A percentile compares a stretch with the other conserved stretches of the same genome.
These are phyloP conservation scores for Penicillium parvum DNA, from an alignment of 495 filamentous ascomycete genomes.

Conservation along the genomic window DNA sequence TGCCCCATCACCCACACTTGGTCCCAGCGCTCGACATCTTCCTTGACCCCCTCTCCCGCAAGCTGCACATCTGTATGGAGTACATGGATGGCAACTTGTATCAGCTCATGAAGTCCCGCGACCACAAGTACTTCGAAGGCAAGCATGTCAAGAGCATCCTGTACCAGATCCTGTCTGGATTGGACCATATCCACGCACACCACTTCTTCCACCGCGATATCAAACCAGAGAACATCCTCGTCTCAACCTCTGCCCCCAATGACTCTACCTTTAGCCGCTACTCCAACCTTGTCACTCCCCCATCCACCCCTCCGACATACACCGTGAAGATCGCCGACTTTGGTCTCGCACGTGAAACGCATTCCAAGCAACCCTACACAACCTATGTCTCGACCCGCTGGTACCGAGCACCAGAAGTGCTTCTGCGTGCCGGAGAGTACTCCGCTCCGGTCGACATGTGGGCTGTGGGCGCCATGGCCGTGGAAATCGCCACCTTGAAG, in stretches of 20 bases:
- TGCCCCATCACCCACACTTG: conserved; percentile 84
- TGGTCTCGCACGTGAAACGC: conserved; percentile 93
- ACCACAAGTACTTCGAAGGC: conserved; percentile 87
- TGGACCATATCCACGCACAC: conserved; percentile 96
- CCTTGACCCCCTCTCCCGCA: conserved; percentile 89
- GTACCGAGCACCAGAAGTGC: conserved; percentile 96
- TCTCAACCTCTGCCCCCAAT: conserved; percentile 81
- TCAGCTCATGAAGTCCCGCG: conserved; percentile 96
- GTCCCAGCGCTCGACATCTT: conserved; percentile 99
- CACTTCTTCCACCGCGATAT: conserved; percentile 99
- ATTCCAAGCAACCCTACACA: conserved; percentile 93
- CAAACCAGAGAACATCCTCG: conserved; percentile 98
- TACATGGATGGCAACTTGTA: conserved; percentile 99
- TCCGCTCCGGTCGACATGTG: conserved; percentile 98
- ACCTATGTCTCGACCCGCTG: conserved; percentile 98
- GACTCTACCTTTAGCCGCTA: conserved; percentile 88
- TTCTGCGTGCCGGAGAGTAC: conserved; percentile 93
- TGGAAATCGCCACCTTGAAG: conserved; percentile 96
- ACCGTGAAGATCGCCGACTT: conserved; percentile 99
- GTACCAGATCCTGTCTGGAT: conserved; percentile 90
- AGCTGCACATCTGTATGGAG: conserved; percentile 98
- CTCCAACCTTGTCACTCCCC: conserved; percentile 88
- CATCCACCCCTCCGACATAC: conserved; percentile 87
- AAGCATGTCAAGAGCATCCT: conserved; percentile 95
- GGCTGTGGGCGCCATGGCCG: conserved; percentile 98